Evolutionary conservation across 352 stramenopile genomes (phyloP).

Genomic region (Pythium pectinolyticum): DNA sequence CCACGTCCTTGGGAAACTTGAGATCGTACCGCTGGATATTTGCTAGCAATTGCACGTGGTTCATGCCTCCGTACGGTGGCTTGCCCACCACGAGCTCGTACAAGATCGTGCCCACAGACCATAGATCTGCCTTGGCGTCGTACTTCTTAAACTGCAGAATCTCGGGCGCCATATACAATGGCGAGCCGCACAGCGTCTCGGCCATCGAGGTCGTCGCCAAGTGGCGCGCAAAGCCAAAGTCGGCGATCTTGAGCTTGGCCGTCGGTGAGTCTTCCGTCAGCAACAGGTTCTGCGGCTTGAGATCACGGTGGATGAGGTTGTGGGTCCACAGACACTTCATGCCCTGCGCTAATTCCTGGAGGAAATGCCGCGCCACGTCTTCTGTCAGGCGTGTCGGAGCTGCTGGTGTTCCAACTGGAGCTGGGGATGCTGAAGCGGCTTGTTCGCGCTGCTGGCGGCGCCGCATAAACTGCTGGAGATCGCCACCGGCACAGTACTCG

Average conservation of each 20-base stretch:
- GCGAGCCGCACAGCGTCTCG: conserved; percentile 95
- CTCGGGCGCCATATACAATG: conserved; percentile 98
- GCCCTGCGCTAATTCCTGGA: conserved; percentile 62
- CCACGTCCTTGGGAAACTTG: conserved; percentile 78
- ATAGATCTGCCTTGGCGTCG: conserved; percentile 96
- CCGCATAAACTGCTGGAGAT: conserved; percentile 94
- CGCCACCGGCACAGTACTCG: conserved; percentile 95
- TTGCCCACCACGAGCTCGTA: conserved; percentile 95
- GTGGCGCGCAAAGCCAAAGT: conserved; percentile 92
- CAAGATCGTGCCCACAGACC: conserved; percentile 94
- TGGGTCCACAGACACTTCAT: conserved; percentile 74
- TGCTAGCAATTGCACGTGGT: conserved; percentile 93
- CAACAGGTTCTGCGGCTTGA: conserved; percentile 97
- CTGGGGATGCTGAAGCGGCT: background rate
- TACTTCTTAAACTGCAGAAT: conserved; percentile 95
- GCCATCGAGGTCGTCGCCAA: conserved; percentile 90
- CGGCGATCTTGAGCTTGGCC: conserved; percentile 65
- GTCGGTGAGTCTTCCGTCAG: conserved; percentile 67
- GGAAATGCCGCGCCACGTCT: conserved; percentile 56
- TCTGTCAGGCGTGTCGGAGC: conserved; percentile 26
- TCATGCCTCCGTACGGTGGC: conserved; percentile 93
- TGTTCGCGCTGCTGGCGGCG: conserved; percentile 39
- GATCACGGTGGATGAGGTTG: conserved; percentile 87
- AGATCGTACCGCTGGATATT: conserved; percentile 93
- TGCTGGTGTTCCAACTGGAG: too few species aligned